Evolutionary conservation across 208 protist genomes (phyloP), one percentile per base, ranked within the genome.

Genomic region (Leishmania major): DNA sequence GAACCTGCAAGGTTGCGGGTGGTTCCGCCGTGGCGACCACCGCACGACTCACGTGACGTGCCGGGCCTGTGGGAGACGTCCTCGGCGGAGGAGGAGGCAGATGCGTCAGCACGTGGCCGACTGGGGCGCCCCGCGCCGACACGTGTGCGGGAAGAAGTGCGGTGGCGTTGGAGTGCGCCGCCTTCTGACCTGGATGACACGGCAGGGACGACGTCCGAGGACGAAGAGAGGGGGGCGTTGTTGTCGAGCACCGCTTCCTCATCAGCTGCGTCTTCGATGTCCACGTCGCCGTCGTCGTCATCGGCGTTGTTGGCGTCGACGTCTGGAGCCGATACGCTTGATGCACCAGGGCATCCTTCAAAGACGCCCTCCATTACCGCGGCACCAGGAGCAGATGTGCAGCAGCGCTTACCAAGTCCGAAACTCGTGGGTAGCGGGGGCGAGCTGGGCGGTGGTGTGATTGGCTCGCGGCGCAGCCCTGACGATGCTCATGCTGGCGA

Each of bases 61-160:
- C 81, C 86, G n/a, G 76, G 81, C 0, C 70, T 92, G 55, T 90
- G 87, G 89, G 89, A 92, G 77, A 89, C 86, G 60, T 92, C 89
- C 10, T 92, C 89, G 2, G 87, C 89, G n/a, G 81, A 90, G 84
- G 81, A 89, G 67, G 86, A 78, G 47, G 72, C 70, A 13, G 86
- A 90, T 69, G 70, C 53, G 60, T 86, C 70, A 78, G 81, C 77
- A 31, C 78, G 88, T 5, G 85, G 82, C 25, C 81, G 80, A 28
- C 75, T 79, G 3, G 77, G 72, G 15, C 72, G 83, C 4, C 77
- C 83, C 3, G 72, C 57, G 11, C 82, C 88, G 6, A 57, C 47
- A 31, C 47, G 73, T 28, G 25, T 89, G 28, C 69, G 78, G 13
- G 79, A 77, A 45, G 88, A 88, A 67, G 62, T 70, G 79, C 88